Percentiles rank a stretch among this genome's conserved stretches.
These are phyloP conservation scores for Phaeotremella skinneri DNA, from an alignment of 768 basidiomycete genomes.

Conservation along the genomic window DNA sequence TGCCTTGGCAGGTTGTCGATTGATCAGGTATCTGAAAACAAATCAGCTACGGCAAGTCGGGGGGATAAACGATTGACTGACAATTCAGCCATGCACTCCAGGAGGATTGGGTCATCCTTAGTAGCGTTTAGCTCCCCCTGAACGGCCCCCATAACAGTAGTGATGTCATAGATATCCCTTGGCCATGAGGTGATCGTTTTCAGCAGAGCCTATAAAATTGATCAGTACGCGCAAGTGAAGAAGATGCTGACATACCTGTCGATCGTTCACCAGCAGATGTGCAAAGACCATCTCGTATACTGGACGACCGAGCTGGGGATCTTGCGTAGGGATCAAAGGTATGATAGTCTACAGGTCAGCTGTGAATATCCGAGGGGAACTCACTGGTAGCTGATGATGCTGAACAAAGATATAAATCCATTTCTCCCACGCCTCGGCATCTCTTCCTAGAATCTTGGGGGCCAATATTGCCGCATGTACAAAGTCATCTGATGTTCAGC, in stretches of 20 bases:
- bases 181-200: constrained; percentile 86
- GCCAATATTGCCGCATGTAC: constrained; percentile 75
- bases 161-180: constrained; percentile 79
- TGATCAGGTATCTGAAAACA: constrained; percentile 66
- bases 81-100: constrained; percentile 93
- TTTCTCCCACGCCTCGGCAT: constrained; percentile 84
- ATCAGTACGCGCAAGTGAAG: neutral
- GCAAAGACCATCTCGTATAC: constrained; percentile 96
- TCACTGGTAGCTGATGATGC: constrained; percentile 71
- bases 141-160: constrained; percentile 83
- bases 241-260: constrained; percentile 57
- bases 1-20: constrained; percentile 91
- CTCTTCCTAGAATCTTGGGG: constrained; percentile 78
- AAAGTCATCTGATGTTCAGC: constrained; percentile 59
- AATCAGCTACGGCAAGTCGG: neutral
- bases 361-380: constrained; percentile 27
- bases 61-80: constrained; percentile 49
- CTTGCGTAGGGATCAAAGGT: constrained; percentile 78
- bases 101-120: constrained; percentile 64
- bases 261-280: constrained; percentile 76
- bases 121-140: constrained; percentile 70
- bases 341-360: constrained; percentile 66
- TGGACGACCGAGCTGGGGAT: constrained; percentile 73
- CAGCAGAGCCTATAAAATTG: constrained; percentile 62
- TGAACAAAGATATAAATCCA: constrained; percentile 91